phyloP scores from a whole-genome alignment of 805 yeast genomes.

The Monosporozyma solicola region DNA sequence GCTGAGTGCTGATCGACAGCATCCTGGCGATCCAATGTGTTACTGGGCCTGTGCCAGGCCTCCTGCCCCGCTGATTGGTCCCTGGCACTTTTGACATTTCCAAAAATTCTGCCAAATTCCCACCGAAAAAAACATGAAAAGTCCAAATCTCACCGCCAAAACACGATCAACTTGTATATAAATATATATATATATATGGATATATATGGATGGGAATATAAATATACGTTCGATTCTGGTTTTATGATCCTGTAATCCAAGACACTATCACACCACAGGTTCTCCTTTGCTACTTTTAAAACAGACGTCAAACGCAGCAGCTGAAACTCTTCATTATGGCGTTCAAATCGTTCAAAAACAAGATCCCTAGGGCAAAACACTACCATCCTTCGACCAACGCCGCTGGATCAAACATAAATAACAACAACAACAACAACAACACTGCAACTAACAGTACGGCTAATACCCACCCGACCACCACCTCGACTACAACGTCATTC shows the following conservation, averaged over 20 bases:
- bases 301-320: no score
- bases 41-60: background rate
- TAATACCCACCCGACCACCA: background rate
- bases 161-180: background rate
- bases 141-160: background rate
- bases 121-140: background rate
- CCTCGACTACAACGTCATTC: conserved; percentile 25
- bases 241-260: no score
- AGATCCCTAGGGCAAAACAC: conserved; percentile 14
- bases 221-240: no score
- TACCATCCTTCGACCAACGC: background rate
- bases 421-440: background rate
- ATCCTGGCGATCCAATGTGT: background rate
- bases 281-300: no score
- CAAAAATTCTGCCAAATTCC: background rate
- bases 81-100: background rate
- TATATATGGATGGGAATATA: no score
- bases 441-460: conserved; percentile 12
- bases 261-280: no score
- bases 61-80: background rate
- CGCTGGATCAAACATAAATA: background rate
- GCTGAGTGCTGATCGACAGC: background rate
- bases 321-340: conserved; percentile 23
- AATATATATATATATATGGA: no score
- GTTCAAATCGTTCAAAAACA: conserved; percentile 34